Base-by-base conservation (phyloP, 169 alveolate genomes). In the Cryptosporidium baileyi region DNA sequence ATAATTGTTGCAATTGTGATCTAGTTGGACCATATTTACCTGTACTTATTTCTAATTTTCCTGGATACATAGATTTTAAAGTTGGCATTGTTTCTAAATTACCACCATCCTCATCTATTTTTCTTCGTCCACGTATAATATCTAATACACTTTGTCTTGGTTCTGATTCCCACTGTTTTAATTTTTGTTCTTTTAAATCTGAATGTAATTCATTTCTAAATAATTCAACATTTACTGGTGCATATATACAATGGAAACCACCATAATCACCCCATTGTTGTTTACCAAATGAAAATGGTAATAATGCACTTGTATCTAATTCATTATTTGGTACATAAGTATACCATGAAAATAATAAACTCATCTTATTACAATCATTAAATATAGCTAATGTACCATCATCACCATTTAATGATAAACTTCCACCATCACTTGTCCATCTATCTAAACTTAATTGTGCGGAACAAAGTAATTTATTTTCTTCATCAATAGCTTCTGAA, bases 231-330 rank as follows among this genome's bases (percentile, higher is more conserved):
- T 74, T 57, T 40, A 74, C 85, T 38, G 85, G 85, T 36, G 85
- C 85, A 57, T 74, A 74, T 3, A 74, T 74, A 11, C 61, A 51
- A 30, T 74, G 85, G 19, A 38, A 74, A 11, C 85, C 85, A 52
- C 74, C 63, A 15, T 74, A 74, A 28, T 74, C 85, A 54, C 85
- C 85, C 85, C 85, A 74, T 54, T 74, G 85, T 74, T 74, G 85
- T 57, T 74, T 74, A 11, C 85, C 85, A 74, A 74, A 74, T 54
- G 85, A 51, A 57, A 74, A 74, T 57, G 85, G 85, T 34, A 74
- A 74, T 13, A 74, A 17, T 32, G 85, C 85, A 34, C 85, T 74
- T 74, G 85, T 74, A n/a, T 74, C 85, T 34, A 74, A 59, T 60
- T 74, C 85, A 40, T 54, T 74, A 41, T 74, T 74, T 24, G 85